Conservation (phyloP, 345 rosid genomes). For the Arabidopsis thaliana region DNA sequence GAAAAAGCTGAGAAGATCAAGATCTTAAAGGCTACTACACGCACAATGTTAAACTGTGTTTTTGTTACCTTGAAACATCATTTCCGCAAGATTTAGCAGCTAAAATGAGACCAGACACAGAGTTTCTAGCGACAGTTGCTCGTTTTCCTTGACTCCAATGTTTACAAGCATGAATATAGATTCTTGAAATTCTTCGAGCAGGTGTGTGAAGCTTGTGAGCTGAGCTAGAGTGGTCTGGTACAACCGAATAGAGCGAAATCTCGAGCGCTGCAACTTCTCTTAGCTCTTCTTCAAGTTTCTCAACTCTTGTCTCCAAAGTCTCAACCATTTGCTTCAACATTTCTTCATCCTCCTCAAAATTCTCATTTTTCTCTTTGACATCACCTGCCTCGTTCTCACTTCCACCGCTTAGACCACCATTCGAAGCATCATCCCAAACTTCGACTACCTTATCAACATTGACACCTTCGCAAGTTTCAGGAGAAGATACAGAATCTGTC, state of each 20-base stretch:
- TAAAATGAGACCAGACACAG: constrained; percentile 80
- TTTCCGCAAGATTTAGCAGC: constrained; percentile 84
- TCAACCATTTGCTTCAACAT: constrained; percentile 58
- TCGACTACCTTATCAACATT: constrained; percentile 25
- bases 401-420: constrained; percentile 49
- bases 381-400: constrained; percentile 59
- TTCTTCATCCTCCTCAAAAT: constrained; percentile 42
- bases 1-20: constrained; percentile 15
- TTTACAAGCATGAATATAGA: constrained; percentile 84
- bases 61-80: constrained; percentile 80
- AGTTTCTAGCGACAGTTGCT: constrained; percentile 73
- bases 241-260: constrained; percentile 83
- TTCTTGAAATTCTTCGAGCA: constrained; percentile 86
- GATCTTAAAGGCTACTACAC: not conserved
- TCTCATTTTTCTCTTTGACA: constrained; percentile 50
- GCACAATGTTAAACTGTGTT: not conserved
- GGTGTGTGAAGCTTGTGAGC: constrained; percentile 94
- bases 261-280: constrained; percentile 97
- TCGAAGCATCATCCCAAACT: constrained; percentile 57
- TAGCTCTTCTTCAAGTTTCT: constrained; percentile 89
- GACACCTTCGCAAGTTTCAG: constrained; percentile 10
- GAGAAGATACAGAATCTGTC: not conserved
- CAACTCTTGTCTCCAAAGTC: constrained; percentile 73
- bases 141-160: constrained; percentile 70
- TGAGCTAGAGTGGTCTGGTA: constrained; percentile 94